Evolutionary conservation across 1,139 yeast genomes (phyloP).

Genomic region (Cylindricascospora bacillispora): DNA sequence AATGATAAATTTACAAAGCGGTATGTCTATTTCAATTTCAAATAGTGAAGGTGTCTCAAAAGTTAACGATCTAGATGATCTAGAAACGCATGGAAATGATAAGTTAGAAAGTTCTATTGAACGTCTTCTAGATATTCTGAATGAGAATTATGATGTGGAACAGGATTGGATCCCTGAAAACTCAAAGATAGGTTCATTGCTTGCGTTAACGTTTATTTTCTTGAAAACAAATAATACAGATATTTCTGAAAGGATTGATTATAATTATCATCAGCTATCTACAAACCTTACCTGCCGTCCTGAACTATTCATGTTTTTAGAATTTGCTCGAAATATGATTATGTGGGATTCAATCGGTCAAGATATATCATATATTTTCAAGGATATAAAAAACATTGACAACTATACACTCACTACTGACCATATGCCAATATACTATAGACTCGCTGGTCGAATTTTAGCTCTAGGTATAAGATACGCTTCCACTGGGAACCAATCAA

Average conservation of each 20-base stretch:
- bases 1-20: conserved; percentile 71
- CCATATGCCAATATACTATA: conserved; percentile 49
- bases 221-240: conserved; percentile 50
- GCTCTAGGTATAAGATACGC: conserved; percentile 70
- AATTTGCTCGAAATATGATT: conserved; percentile 57
- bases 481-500: conserved; percentile 46
- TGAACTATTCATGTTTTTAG: conserved; percentile 57
- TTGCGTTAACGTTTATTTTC: conserved; percentile 66
- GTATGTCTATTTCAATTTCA: conserved; percentile 20
- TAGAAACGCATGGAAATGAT: conserved; percentile 4
- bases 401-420: conserved; percentile 41
- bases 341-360: conserved; percentile 59
- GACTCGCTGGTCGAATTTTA: conserved; percentile 63
- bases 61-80: conserved; percentile 3
- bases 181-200: conserved; percentile 68
- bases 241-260: conserved; percentile 33
- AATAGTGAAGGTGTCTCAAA: background rate
- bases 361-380: conserved; percentile 44
- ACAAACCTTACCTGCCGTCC: conserved; percentile 58
- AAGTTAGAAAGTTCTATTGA: conserved; percentile 52
- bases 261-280: conserved; percentile 1
- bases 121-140: conserved; percentile 46
- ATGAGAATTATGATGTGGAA: conserved; percentile 56
- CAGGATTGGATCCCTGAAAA: conserved; percentile 54
- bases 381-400: conserved; percentile 16